phyloP scores from a whole-genome alignment of 164 flowering plant genomes.

The Litsea cubeba region DNA sequence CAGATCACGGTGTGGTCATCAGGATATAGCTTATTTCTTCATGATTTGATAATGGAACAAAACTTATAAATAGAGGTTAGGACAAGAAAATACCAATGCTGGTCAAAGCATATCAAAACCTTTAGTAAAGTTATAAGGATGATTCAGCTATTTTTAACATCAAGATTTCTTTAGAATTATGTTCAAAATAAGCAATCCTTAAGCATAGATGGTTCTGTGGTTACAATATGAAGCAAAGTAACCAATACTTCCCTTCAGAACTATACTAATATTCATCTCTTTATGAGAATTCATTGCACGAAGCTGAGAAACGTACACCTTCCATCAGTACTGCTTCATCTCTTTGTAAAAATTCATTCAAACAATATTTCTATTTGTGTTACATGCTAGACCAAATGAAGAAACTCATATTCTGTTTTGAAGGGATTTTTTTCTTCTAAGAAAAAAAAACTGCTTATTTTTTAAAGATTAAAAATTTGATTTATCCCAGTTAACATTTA shows the following conservation, averaged over 20 bases:
- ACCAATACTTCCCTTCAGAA: background rate
- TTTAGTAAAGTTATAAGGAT: background rate
- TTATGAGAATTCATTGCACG: no score
- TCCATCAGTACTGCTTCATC: background rate
- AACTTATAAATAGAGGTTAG: background rate
- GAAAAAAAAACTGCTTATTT: no score
- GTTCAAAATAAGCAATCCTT: background rate
- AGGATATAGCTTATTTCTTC: no score
- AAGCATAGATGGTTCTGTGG: background rate
- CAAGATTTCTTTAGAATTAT: background rate
- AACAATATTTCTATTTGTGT: no score
- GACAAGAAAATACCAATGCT: background rate
- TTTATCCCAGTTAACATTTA: no score
- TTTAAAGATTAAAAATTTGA: background rate
- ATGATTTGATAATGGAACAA: no score
- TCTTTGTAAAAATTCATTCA: background rate
- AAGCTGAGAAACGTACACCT: no score
- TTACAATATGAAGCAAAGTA: background rate
- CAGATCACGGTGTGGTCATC: no score
- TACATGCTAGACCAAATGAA: background rate
- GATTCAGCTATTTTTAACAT: background rate
- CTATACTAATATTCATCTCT: no score
- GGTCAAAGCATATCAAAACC: background rate
- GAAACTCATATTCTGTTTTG: background rate
- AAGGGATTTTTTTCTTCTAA: background rate